Conservation (phyloP, 768 basidiomycete genomes). For the Termitomyces sp. region DNA sequence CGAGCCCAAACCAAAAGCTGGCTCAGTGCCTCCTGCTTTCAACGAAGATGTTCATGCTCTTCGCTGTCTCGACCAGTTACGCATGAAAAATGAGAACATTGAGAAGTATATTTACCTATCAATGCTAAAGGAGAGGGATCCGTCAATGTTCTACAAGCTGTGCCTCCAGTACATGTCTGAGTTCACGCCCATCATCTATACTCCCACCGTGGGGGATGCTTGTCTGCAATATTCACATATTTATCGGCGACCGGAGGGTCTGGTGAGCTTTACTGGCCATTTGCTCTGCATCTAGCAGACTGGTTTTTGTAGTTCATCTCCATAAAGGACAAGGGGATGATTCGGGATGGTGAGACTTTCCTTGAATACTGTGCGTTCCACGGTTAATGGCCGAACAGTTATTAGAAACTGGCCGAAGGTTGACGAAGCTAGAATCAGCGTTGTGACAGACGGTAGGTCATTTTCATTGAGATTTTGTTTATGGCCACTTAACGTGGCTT, state of each 20-base stretch:
- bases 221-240: slow-evolving; percentile 81
- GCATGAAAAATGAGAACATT: slow-evolving; percentile 66
- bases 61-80: slow-evolving; percentile 66
- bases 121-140: slow-evolving; percentile 67
- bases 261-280: slow-evolving; percentile 35
- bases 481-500: slow-evolving; percentile 8
- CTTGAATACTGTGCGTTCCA: neutral
- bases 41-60: slow-evolving; percentile 45
- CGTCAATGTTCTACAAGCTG: slow-evolving; percentile 72
- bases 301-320: slow-evolving; percentile 56
- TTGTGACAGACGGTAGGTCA: slow-evolving; percentile 81
- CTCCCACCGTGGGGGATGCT: slow-evolving; percentile 89
- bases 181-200: slow-evolving; percentile 81
- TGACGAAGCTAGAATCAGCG: slow-evolving; percentile 79
- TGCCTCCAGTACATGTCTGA: slow-evolving; percentile 69
- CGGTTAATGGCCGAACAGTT: slow-evolving; percentile 28
- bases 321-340: slow-evolving; percentile 78
- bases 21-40: slow-evolving; percentile 57
- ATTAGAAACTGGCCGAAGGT: slow-evolving; percentile 68
- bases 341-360: slow-evolving; percentile 40
- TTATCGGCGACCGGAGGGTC: slow-evolving; percentile 69
- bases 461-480: neutral
- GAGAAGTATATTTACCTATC: slow-evolving; percentile 87
- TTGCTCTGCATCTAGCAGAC: slow-evolving; percentile 13
- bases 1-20: slow-evolving; percentile 39